Evolutionary conservation across 2,329 filamentous ascomycete species (phyloP).

Genomic region (Penicillium sp.): DNA sequence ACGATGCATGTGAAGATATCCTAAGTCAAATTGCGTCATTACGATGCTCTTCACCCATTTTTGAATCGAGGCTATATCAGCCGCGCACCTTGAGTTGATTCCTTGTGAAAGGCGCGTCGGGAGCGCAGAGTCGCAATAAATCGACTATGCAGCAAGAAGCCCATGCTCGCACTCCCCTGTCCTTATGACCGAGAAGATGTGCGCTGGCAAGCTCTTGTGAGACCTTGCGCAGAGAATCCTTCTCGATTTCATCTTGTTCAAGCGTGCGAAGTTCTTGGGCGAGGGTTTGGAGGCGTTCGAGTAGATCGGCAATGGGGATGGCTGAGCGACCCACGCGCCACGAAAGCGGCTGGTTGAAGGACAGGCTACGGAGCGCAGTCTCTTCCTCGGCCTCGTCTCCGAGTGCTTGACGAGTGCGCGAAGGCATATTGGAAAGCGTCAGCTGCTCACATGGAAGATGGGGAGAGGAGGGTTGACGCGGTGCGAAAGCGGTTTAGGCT

Average conservation of each 20-base stretch:
- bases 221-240: slow-evolving; percentile 74
- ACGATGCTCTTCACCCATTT: background rate
- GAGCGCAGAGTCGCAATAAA: slow-evolving; percentile 84
- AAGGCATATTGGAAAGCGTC: slow-evolving; percentile 34
- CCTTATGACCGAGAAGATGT: slow-evolving; percentile 83
- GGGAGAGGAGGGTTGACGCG: slow-evolving; percentile 14
- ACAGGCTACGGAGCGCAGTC: slow-evolving; percentile 47
- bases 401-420: slow-evolving; percentile 40
- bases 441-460: slow-evolving; percentile 22
- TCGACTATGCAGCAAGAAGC: slow-evolving; percentile 86
- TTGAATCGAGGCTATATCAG: slow-evolving; percentile 3
- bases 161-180: slow-evolving; percentile 86
- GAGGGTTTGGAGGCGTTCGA: slow-evolving; percentile 72
- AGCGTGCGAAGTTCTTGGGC: slow-evolving; percentile 76
- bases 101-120: slow-evolving; percentile 86
- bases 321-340: slow-evolving; percentile 81
- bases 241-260: slow-evolving; percentile 79
- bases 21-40: slow-evolving; percentile 44
- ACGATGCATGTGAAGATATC: slow-evolving; percentile 92
- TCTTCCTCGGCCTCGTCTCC: slow-evolving; percentile 34
- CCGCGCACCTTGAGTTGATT: slow-evolving; percentile 75
- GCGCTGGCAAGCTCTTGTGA: slow-evolving; percentile 77
- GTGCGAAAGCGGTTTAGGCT: slow-evolving; percentile 15
- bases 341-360: slow-evolving; percentile 79
- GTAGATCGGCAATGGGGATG: slow-evolving; percentile 74